These are phyloP conservation scores for Magnolia changhungtana DNA, from an alignment of 164 flowering plant genomes.

Conservation along the genomic window DNA sequence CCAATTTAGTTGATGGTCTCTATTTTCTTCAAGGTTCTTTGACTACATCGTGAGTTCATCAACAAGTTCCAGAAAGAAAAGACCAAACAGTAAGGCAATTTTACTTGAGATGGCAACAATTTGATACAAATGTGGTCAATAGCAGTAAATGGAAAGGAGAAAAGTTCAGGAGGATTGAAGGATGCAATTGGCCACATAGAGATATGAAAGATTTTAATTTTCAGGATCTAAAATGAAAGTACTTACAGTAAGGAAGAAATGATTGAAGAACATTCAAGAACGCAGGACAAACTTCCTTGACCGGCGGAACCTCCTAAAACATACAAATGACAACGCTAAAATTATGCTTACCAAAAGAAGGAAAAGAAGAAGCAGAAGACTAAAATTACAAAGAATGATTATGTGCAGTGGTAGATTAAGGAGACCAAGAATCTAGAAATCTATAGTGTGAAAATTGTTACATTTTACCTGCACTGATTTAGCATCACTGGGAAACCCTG, in stretches of 20 bases:
- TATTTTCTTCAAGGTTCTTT: too few species aligned
- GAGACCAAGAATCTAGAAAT: background rate
- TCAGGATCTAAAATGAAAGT: conserved; percentile 1
- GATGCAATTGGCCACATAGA: background rate
- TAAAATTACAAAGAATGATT: background rate
- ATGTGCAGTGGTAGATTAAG: background rate
- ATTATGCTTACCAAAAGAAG: background rate
- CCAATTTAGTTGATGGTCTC: too few species aligned
- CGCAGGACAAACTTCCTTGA: conserved; percentile 83
- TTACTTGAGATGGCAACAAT: background rate
- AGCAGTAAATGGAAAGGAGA: background rate
- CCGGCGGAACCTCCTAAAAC: conserved; percentile 71
- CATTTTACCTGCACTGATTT: conserved; percentile 67
- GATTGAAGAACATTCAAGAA: conserved; percentile 75
- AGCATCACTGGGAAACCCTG: conserved; percentile 81
- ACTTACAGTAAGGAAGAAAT: conserved; percentile 84
- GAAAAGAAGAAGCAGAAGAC: background rate
- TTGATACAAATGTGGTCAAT: background rate
- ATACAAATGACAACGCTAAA: conserved; percentile 2
- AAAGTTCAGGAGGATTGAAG: background rate
- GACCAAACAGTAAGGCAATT: too few species aligned
- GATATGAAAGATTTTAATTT: background rate
- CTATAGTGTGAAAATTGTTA: background rate
- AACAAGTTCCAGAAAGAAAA: too few species aligned
- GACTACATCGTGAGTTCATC: too few species aligned